phyloP scores from a whole-genome alignment of 1,139 yeast species.

The Candida sanyaensis region DNA sequence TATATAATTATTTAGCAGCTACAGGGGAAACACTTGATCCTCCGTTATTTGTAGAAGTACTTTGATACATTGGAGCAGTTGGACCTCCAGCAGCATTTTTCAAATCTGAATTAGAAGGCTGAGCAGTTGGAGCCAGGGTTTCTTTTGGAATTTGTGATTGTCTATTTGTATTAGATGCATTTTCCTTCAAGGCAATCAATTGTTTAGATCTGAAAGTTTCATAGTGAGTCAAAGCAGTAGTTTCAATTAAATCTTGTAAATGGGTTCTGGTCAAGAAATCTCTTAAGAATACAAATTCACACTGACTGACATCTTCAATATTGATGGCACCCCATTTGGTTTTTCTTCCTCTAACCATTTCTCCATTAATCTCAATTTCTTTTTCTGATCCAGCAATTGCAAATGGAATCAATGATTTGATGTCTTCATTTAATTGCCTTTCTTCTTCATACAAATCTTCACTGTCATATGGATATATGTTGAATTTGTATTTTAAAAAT shows the following conservation, averaged over 20 bases:
- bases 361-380: slow-evolving; percentile 73
- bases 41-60: neutral
- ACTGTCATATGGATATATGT: slow-evolving; percentile 84
- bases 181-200: slow-evolving; percentile 90
- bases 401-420: slow-evolving; percentile 83
- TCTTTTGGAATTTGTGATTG: slow-evolving; percentile 19
- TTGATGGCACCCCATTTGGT: slow-evolving; percentile 92
- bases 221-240: slow-evolving; percentile 86
- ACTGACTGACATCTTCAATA: slow-evolving; percentile 91
- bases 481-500: slow-evolving; percentile 70
- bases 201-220: slow-evolving; percentile 94
- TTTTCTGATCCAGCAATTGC: slow-evolving; percentile 94
- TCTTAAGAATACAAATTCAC: slow-evolving; percentile 92
- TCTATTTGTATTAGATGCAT: slow-evolving; percentile 54
- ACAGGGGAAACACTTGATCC: slow-evolving; percentile 1
- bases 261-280: slow-evolving; percentile 95
- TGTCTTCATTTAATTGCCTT: slow-evolving; percentile 73
- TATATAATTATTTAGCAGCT: slow-evolving; percentile 2
- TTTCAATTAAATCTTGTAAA: slow-evolving; percentile 92
- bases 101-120: slow-evolving; percentile 5
- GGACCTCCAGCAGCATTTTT: slow-evolving; percentile 4
- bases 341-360: slow-evolving; percentile 83
- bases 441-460: slow-evolving; percentile 78
- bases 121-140: slow-evolving; percentile 6
- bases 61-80: slow-evolving; percentile 8